These are phyloP conservation scores for Dioszegia aurantiaca DNA, from an alignment of 768 basidiomycete species.

Conservation along the genomic window DNA sequence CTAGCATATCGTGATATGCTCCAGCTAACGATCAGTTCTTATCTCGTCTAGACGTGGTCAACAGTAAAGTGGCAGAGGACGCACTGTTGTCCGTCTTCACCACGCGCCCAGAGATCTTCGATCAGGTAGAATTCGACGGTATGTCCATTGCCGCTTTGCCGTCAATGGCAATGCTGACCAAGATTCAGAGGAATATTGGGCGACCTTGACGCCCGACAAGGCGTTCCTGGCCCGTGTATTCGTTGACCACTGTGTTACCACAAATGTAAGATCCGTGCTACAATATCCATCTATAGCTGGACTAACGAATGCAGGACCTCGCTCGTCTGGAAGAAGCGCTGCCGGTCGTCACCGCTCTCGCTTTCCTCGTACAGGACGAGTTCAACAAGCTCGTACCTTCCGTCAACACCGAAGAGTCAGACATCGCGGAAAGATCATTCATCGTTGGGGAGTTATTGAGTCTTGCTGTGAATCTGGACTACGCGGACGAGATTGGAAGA, in stretches of 20 bases:
- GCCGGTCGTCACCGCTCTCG: conserved; percentile 79
- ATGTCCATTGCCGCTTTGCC: conserved; percentile 29
- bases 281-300: neutral
- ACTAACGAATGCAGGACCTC: conserved; percentile 54
- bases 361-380: conserved; percentile 67
- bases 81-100: conserved; percentile 72
- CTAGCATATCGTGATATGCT: no score
- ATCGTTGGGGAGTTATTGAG: conserved; percentile 76
- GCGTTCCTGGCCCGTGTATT: conserved; percentile 80
- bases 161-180: neutral
- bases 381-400: conserved; percentile 62
- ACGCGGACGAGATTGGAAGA: conserved; percentile 85
- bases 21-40: conserved; percentile 47
- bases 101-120: conserved; percentile 64
- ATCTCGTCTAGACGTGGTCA: conserved; percentile 48
- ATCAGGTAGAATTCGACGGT: conserved; percentile 70
- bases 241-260: conserved; percentile 67
- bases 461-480: conserved; percentile 77
- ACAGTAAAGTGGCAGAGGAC: conserved; percentile 62
- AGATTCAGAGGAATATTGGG: conserved; percentile 68
- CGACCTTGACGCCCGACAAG: conserved; percentile 65
- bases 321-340: conserved; percentile 65
- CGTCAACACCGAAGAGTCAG: conserved; percentile 37
- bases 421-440: conserved; percentile 53
- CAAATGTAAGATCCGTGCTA: conserved; percentile 48